Evolutionary conservation across 257 asterid genomes (phyloP), one percentile per base, ranked within the genome.

Genomic region (Fraxinus anomala): DNA sequence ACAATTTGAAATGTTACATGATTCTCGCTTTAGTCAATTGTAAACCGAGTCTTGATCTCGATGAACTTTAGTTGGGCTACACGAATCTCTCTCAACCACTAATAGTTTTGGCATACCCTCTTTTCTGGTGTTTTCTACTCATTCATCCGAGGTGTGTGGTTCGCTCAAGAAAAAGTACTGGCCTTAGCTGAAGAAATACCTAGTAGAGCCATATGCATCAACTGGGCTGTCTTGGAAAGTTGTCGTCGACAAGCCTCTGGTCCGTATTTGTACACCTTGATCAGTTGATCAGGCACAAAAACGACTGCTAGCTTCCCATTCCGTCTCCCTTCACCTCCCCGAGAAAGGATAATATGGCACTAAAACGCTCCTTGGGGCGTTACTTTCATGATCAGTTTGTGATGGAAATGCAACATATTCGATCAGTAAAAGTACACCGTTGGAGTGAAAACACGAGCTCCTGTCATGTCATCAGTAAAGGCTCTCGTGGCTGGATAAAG

Each of bases 171-270:
- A 40, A 40, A 11, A 40, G 14, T 2, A 42, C 47, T 40, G 47
- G 47, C 3, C 33, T 31, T 2, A 31, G 33, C 33, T 31, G 28
- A 26, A 26, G 28, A 26, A 26, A 1, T 26, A 26, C 28, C 28
- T 56, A 88, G n/a, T 9, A 93, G 89, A 2, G 96, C 95, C 75
- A 86, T 82, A 0, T 86, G 88, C 78, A 94, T 91, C 79, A 84
- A 37, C 49, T 59, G 80, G 23, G 91, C 82, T 0, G 85, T 83
- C 67, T 84, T 89, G 0, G 78, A 61, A 9, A 89, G 77, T 74
- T 79, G 3, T 2, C 91, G 3, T 70, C 17, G 10, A 51, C 49
- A 2, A 94, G 92, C 37, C 89, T 80, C 17, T 73, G 79, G 31
- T 86, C 91, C 5, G 85, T 89, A 84, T 1, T 31, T 31, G 33